Evolutionary conservation across 306 rosid species (phyloP), one percentile per base, ranked within the genome.

Genomic region (Castanospermum australe): DNA sequence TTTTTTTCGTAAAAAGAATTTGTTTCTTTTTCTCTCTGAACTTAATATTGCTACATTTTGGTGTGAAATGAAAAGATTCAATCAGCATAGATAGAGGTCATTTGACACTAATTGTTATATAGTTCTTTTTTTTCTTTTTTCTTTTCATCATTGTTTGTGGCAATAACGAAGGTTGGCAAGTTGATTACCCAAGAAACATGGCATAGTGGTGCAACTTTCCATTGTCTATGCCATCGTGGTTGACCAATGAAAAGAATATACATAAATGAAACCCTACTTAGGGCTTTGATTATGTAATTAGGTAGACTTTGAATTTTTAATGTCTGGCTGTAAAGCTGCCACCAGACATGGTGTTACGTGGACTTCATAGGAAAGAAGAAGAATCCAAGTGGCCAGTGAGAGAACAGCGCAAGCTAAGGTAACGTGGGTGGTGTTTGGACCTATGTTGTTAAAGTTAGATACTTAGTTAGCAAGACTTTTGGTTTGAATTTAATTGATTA

Each of bases 311-410:
- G 71, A 70, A 59, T 21, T 60, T 39, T 50, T 36, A 61, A 79
- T 47, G 39, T 70, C 22, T 64, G 64, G 2, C 30, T 8, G 65
- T 17, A 24, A 13, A n/a, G 39, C 66, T 50, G 39, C 60, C 67
- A 28, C 79, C 84, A 24, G 63, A 71, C 50, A 38, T 18, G 66
- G 24, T 35, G 64, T n/a, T n/a, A n/a, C n/a, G n/a, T 47, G 69
- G 62, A 68, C 38, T 81, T 69, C 81, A 83, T 77, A 61, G 33
- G 45, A 48, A 21, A n/a, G n/a, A 74, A 14, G 33, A 25, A 41
- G 67, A 17, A 47, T 45, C 35, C 45, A 55, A 72, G 8, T 54
- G 36, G 18, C 45, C 36, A 72, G 8, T 54, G 36, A 12, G 38
- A 36, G 24, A 72, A 44, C 35, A 17, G 0, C 3, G 2, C 28